Percentiles rank a stretch among this genome's conserved stretches.
Evolutionary conservation across 176 grass and related monocot species (phyloP).

Genomic region (Thinopyrum elongatum): DNA sequence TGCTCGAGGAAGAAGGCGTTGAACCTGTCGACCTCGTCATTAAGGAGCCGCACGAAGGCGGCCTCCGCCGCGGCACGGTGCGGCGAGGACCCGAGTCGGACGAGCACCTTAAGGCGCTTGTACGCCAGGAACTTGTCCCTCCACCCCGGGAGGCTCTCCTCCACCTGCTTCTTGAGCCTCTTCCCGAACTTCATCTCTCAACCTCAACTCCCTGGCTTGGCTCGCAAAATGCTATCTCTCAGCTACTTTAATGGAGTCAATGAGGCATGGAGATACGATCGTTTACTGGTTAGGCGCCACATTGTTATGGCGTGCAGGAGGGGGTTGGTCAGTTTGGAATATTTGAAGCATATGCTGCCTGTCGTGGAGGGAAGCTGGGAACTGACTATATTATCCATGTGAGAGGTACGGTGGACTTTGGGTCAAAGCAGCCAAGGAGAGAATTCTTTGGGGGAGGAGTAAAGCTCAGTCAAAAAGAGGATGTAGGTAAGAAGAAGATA

Average conservation of each 20-base stretch:
- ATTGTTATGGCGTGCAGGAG: neutral
- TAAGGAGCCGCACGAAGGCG: slow-evolving; percentile 48
- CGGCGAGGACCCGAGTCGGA: slow-evolving; percentile 21
- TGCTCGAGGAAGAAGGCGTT: slow-evolving; percentile 85
- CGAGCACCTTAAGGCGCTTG: slow-evolving; percentile 75
- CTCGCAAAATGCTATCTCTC: neutral
- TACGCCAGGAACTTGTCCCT: slow-evolving; percentile 78
- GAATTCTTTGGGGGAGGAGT: no score
- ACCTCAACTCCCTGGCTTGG: neutral
- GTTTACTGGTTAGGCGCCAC: neutral
- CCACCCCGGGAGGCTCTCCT: slow-evolving; percentile 84
- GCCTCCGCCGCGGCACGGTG: slow-evolving; percentile 7
- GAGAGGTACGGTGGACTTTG: no score
- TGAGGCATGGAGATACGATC: neutral
- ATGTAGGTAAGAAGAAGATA: neutral
- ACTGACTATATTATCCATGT: no score
- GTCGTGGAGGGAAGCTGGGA: neutral
- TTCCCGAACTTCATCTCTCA: slow-evolving; percentile 76
- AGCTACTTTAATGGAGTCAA: neutral
- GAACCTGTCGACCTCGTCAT: slow-evolving; percentile 72
- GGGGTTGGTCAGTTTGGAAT: slow-evolving; percentile 23
- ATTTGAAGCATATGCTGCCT: slow-evolving; percentile 53
- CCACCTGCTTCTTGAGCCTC: slow-evolving; percentile 71
- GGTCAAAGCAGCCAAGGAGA: neutral
- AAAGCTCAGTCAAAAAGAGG: slow-evolving; percentile 6